Base-by-base conservation (phyloP, 2,329 filamentous ascomycete species). In the Lasiodiplodia theobromae region DNA sequence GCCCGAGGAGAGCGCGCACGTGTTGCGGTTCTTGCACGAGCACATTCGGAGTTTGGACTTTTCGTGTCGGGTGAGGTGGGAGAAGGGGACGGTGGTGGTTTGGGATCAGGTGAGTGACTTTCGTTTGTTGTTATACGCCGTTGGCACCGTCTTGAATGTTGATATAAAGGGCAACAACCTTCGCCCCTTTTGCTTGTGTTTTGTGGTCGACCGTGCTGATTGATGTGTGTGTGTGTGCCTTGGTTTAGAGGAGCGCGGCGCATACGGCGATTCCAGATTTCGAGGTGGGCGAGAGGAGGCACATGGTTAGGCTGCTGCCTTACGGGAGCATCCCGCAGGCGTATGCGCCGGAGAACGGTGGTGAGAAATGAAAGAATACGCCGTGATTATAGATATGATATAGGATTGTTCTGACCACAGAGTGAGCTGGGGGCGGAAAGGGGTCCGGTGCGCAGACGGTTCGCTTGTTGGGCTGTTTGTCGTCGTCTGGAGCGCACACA, bases 251-350 rank as follows among this genome's bases (percentile, higher is more conserved):
- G 47, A 64, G 25, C 11, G 60, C 47, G 21, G 60, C 60, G 28
- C 60, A 64, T 64, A 52, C 60, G 44, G 60, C 60, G 60, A 64
- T 64, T 64, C 60, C 44, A 28, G 60, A 64, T 16, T 64, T 64
- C 31, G 60, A 64, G n/a, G 60, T 53, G 12, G 60, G 60, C 1
- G 40, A 31, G 28, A 64, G 60, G 47, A 64, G 60, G 60, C 60
- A 64, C 11, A 52, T 64, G 60, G 60, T 64, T 7, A 52, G 60
- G 60, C 21, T 64, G 47, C 60, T 64, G 44, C 60, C 60, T 4
- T 52, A 64, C 14, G 60, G 60, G 6, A 64, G 60, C 47, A 52
- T 64, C 25, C 60, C 60, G n/a, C 31, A 64, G 47, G 28, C 60
- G 3, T 64, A 52, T 4, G 60, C 25, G n/a, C n/a, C n/a, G 5